Evolutionary conservation across 495 filamentous ascomycete genomes (phyloP).

Genomic region (Opeltia flavorubescens): DNA sequence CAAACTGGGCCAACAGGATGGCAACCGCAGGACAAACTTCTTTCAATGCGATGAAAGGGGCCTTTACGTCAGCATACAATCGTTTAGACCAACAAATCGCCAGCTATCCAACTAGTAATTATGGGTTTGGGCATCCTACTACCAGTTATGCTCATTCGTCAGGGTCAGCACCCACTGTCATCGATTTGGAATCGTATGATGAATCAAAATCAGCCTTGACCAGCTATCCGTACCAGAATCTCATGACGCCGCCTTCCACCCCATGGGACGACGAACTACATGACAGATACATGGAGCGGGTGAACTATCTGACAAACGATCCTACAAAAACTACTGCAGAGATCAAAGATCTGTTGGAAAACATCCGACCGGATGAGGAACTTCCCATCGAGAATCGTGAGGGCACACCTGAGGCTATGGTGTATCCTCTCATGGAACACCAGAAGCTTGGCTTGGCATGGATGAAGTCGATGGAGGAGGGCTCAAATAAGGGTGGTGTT

Average conservation of each 20-base stretch:
- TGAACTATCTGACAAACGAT: slow-evolving; percentile 28
- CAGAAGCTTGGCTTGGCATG: slow-evolving; percentile 73
- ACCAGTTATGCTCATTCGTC: slow-evolving; percentile 3
- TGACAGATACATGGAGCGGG: slow-evolving; percentile 16
- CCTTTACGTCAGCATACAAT: slow-evolving; percentile 10
- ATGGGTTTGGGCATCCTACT: slow-evolving; percentile 6
- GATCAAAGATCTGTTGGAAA: slow-evolving; percentile 52
- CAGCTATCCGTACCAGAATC: slow-evolving; percentile 6
- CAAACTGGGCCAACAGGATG: not conserved
- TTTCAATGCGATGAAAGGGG: slow-evolving; percentile 2
- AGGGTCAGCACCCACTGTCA: not conserved
- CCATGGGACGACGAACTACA: slow-evolving; percentile 9
- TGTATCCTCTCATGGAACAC: slow-evolving; percentile 60
- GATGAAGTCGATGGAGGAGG: slow-evolving; percentile 71
- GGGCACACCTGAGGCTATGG: slow-evolving; percentile 60
- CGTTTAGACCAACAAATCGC: slow-evolving; percentile 10
- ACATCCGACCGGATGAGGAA: slow-evolving; percentile 62
- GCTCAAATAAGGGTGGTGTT: slow-evolving; percentile 67
- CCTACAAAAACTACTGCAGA: slow-evolving; percentile 47
- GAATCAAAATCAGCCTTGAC: slow-evolving; percentile 1
- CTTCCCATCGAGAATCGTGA: slow-evolving; percentile 49
- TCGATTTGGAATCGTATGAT: not conserved
- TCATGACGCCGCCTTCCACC: slow-evolving; percentile 1
- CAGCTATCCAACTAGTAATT: slow-evolving; percentile 6
- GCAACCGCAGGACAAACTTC: slow-evolving; percentile 4